These are phyloP conservation scores for Thelonectria blattea DNA, from an alignment of 2,329 filamentous ascomycete genomes.

Conservation along the genomic window DNA sequence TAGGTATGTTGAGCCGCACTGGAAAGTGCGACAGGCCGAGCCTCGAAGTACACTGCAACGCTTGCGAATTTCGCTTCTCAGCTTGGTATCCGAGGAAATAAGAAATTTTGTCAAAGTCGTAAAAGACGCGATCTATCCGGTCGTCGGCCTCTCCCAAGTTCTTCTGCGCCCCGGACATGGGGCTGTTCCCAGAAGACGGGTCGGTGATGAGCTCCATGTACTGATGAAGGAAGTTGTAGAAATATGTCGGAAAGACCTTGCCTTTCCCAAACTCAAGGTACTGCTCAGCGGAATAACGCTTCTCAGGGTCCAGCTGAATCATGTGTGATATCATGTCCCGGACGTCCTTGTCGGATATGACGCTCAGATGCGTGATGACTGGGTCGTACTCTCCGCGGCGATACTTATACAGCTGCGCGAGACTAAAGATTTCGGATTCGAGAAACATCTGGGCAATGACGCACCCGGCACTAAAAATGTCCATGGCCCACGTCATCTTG, in stretches of 20 bases:
- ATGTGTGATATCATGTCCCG: conserved; percentile 91
- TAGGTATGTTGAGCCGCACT: conserved; percentile 84
- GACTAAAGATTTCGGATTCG: conserved; percentile 94
- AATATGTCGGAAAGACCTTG: conserved; percentile 94
- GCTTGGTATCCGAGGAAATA: conserved; percentile 85
- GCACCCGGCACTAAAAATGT: conserved; percentile 95
- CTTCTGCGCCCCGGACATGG: conserved; percentile 67
- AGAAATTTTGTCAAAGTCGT: conserved; percentile 97
- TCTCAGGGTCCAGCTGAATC: conserved; percentile 93
- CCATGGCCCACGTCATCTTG: conserved; percentile 89
- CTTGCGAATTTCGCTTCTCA: conserved; percentile 46
- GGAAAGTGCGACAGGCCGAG: conserved; percentile 73
- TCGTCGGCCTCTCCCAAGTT: conserved; percentile 90
- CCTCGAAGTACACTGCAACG: conserved; percentile 41
- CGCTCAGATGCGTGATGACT: conserved; percentile 76
- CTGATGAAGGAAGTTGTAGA: conserved; percentile 96
- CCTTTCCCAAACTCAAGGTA: conserved; percentile 91
- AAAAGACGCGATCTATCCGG: conserved; percentile 88
- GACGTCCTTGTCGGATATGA: conserved; percentile 86
- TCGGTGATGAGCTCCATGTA: conserved; percentile 98
- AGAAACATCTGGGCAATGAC: conserved; percentile 96
- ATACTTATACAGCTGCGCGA: conserved; percentile 95
- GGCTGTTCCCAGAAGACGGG: conserved; percentile 77
- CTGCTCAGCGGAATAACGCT: conserved; percentile 90
- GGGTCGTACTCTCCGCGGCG: conserved; percentile 92